These are phyloP conservation scores for Bretziella fagacearum DNA, from an alignment of 2,329 filamentous ascomycete species.

Conservation along the genomic window DNA sequence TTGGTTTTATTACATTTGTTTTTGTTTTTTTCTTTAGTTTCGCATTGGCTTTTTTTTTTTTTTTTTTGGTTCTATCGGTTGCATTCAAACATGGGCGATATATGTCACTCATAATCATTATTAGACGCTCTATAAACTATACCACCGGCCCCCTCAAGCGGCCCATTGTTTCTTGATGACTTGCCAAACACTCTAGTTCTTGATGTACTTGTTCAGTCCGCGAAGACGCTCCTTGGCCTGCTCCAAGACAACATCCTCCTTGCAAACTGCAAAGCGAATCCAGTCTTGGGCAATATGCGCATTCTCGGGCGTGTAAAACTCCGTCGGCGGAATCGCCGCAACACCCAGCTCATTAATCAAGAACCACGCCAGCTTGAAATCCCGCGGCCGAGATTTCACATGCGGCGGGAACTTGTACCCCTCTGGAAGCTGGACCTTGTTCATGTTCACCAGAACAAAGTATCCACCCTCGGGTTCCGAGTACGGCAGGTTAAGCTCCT, in stretches of 20 bases:
- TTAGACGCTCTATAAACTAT: too few relatives aligned
- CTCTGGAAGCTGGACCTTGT: slow-evolving; percentile 65
- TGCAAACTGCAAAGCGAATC: slow-evolving; percentile 89
- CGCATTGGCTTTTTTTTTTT: not conserved
- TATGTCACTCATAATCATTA: not conserved
- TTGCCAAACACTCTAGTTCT: not conserved
- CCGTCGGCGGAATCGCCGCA: slow-evolving; percentile 86
- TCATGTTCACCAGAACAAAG: slow-evolving; percentile 90
- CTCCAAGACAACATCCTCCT: slow-evolving; percentile 72
- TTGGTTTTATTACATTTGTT: slow-evolving; percentile 1
- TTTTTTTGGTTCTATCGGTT: too few relatives aligned
- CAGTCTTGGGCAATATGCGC: slow-evolving; percentile 81
- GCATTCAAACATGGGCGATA: too few relatives aligned
- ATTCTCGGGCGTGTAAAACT: slow-evolving; percentile 84
- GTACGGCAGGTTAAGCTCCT: slow-evolving; percentile 61
- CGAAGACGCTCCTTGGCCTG: slow-evolving; percentile 59
- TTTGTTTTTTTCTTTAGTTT: not conserved
- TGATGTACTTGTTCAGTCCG: slow-evolving; percentile 55
- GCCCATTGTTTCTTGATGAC: too few relatives aligned
- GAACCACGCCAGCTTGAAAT: slow-evolving; percentile 95
- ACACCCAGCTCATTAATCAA: slow-evolving; percentile 92
- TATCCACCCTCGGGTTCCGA: slow-evolving; percentile 93
- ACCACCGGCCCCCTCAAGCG: too few relatives aligned
- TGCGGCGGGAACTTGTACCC: slow-evolving; percentile 81
- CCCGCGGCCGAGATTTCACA: slow-evolving; percentile 68